Evolutionary conservation across 257 asterid species (phyloP).

Genomic region (Rehmannia glutinosa): DNA sequence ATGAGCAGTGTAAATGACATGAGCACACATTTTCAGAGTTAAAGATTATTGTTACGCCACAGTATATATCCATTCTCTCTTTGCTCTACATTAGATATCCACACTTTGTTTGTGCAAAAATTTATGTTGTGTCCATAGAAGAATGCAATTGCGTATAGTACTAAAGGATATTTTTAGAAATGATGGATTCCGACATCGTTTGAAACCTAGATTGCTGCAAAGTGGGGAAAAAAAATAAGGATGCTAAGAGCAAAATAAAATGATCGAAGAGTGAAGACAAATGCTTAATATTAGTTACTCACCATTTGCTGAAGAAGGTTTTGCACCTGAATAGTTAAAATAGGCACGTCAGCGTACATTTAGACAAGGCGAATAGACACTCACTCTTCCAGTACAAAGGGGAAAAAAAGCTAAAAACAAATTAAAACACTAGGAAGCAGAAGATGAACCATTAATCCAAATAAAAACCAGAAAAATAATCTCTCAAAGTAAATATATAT

Average conservation of each 20-base stretch:
- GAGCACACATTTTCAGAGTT: background rate
- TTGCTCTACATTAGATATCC: background rate
- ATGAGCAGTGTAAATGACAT: background rate
- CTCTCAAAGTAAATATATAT: background rate
- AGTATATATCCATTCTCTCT: background rate
- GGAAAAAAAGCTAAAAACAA: background rate
- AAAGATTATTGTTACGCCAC: background rate
- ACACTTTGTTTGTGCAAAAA: background rate
- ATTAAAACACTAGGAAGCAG: background rate
- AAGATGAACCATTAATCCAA: background rate
- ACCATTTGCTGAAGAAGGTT: conserved; percentile 89
- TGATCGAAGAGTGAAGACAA: background rate
- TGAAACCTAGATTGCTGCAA: conserved; percentile 85
- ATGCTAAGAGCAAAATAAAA: background rate
- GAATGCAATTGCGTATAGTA: background rate
- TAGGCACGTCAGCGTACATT: conserved; percentile 17
- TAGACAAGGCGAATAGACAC: background rate
- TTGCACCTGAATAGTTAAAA: conserved; percentile 56
- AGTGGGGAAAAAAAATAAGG: background rate
- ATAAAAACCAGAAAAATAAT: background rate
- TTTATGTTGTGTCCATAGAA: background rate
- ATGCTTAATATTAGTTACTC: conserved; percentile 22
- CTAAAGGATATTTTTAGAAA: conserved; percentile 68
- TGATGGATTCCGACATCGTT: conserved; percentile 77
- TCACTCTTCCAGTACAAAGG: background rate